Conservation (phyloP, 1,139 yeast species). For the Saccharomyces pastorianus region DNA sequence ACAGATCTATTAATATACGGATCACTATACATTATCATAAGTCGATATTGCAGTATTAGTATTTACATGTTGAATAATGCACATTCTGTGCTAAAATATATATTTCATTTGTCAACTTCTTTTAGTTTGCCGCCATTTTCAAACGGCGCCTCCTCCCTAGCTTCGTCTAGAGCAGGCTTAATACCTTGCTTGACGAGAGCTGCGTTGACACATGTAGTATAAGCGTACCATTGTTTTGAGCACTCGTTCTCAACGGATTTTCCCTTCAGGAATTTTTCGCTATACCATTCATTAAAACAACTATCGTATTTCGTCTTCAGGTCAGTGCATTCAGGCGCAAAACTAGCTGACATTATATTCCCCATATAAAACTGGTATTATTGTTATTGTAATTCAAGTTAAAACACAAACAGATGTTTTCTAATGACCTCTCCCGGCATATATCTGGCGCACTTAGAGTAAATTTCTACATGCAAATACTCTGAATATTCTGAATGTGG, state of each 20-base stretch:
- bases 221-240: conserved; percentile 78
- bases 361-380: conserved; percentile 42
- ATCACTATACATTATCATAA: neutral
- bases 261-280: conserved; percentile 50
- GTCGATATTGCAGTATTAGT: neutral
- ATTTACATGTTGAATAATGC: neutral
- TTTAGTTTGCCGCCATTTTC: conserved; percentile 46
- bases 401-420: neutral
- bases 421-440: neutral
- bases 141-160: conserved; percentile 86
- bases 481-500: neutral
- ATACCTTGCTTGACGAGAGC: conserved; percentile 31
- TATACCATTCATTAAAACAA: conserved; percentile 91
- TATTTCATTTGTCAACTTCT: neutral
- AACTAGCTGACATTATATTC: conserved; percentile 75
- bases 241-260: conserved; percentile 56
- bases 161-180: conserved; percentile 77
- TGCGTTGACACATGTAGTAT: conserved; percentile 75
- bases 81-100: neutral
- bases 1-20: neutral
- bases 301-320: conserved; percentile 79
- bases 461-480: neutral
- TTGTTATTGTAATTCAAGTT: neutral
- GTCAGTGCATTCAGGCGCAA: conserved; percentile 94
- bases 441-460: neutral